Conservation (phyloP, 2,329 filamentous ascomycete species). For the Kalaharituber pfeilii region DNA sequence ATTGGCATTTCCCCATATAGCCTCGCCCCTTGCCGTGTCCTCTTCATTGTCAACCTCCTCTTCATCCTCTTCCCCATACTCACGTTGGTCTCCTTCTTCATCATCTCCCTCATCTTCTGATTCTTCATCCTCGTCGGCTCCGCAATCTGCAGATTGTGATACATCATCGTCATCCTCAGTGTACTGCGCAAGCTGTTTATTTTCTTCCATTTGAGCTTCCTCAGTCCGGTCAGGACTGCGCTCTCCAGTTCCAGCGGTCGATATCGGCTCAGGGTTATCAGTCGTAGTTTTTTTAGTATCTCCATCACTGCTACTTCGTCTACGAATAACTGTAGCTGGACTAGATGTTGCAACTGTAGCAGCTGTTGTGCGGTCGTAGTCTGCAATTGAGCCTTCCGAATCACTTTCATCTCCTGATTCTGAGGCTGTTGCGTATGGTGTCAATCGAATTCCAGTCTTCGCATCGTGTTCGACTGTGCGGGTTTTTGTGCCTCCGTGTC, state of each 20-base stretch:
- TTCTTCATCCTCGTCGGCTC: constrained; percentile 23
- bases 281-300: constrained; percentile 3
- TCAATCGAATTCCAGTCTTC: neutral
- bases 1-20: too few relatives aligned
- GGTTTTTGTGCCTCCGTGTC: neutral
- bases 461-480: neutral
- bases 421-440: neutral
- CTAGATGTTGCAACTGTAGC: neutral
- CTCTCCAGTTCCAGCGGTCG: neutral
- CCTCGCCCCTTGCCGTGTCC: too few relatives aligned
- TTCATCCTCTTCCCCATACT: neutral
- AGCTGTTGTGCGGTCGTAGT: neutral
- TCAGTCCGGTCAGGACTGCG: constrained; percentile 14
- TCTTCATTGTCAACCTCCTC: neutral
- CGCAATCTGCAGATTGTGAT: constrained; percentile 6
- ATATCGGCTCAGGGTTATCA: neutral
- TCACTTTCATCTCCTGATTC: neutral
- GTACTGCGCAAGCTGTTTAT: constrained; percentile 20
- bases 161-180: constrained; percentile 23
- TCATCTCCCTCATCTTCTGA: constrained; percentile 11
- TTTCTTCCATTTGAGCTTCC: constrained; percentile 19
- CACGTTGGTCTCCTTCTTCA: constrained; percentile 2
- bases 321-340: neutral
- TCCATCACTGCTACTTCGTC: neutral
- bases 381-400: neutral